phyloP scores from a whole-genome alignment of 108 stramenopile genomes.

The Cyclotella sp. region DNA sequence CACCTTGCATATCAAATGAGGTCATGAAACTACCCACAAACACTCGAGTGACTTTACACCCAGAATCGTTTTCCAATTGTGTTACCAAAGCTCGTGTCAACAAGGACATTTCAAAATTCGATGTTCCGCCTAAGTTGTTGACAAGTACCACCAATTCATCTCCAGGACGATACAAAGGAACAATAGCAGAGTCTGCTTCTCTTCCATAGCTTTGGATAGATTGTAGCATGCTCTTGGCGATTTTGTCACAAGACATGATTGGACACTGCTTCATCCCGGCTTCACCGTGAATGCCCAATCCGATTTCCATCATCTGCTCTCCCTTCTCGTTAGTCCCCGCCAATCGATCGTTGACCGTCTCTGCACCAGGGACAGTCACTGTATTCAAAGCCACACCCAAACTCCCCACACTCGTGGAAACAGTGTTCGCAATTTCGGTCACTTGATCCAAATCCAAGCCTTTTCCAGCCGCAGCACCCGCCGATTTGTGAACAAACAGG shows the following conservation, averaged over 20 bases:
- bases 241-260: conserved; percentile 73
- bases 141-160: conserved; percentile 88
- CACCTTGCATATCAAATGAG: conserved; percentile 96
- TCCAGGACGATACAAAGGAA: conserved; percentile 65
- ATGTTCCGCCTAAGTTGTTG: conserved; percentile 95
- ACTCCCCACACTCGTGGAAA: conserved; percentile 74
- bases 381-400: conserved; percentile 92
- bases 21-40: conserved; percentile 95
- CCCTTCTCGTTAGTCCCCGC: conserved; percentile 52
- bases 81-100: conserved; percentile 74
- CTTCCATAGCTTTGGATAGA: conserved; percentile 78
- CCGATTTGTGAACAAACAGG: conserved; percentile 95
- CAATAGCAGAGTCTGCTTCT: conserved; percentile 47
- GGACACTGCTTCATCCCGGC: conserved; percentile 85
- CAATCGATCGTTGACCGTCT: conserved; percentile 73
- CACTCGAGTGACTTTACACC: conserved; percentile 71
- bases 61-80: conserved; percentile 54
- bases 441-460: conserved; percentile 74
- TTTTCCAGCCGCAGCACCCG: conserved; percentile 88
- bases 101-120: conserved; percentile 94
- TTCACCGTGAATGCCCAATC: conserved; percentile 98
- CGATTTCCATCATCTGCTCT: conserved; percentile 83
- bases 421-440: conserved; percentile 59
- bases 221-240: conserved; percentile 76
- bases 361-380: conserved; percentile 93